A percentile compares a stretch with the other conserved stretches of the same genome.
phyloP scores from a whole-genome alignment of 164 flowering plant species.

The Stephania japonica region DNA sequence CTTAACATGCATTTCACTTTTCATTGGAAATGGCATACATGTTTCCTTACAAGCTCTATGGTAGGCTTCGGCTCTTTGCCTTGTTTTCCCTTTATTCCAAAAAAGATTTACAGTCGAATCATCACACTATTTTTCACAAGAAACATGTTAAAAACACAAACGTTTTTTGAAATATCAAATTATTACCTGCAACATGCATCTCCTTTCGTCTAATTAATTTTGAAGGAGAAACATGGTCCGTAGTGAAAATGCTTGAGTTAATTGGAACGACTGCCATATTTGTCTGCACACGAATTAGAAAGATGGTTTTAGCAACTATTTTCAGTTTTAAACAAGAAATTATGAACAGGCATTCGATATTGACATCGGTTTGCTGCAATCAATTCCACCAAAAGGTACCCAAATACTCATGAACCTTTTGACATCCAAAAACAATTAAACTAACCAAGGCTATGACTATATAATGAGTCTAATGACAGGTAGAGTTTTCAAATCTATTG shows the following conservation, averaged over 20 bases:
- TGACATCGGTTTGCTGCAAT: neutral
- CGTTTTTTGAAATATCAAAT: conserved; percentile 5
- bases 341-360: neutral
- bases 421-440: neutral
- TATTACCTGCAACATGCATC: conserved; percentile 7
- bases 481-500: neutral
- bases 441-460: neutral
- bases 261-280: conserved; percentile 36
- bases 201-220: conserved; percentile 13
- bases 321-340: neutral
- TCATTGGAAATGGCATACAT: conserved; percentile 7
- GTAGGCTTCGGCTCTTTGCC: conserved; percentile 9
- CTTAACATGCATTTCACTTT: neutral
- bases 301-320: conserved; percentile 6
- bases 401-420: neutral
- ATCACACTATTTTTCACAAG: conserved; percentile 13
- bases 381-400: neutral
- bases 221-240: conserved; percentile 16
- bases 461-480: neutral
- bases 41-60: neutral
- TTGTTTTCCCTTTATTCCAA: conserved; percentile 12
- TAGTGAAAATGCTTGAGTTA: conserved; percentile 26
- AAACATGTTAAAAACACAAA: conserved; percentile 11
- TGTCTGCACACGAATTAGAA: conserved; percentile 16
- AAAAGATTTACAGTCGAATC: conserved; percentile 1